phyloP scores from a whole-genome alignment of 495 filamentous ascomycete species.

The Aspergillus sparsus region DNA sequence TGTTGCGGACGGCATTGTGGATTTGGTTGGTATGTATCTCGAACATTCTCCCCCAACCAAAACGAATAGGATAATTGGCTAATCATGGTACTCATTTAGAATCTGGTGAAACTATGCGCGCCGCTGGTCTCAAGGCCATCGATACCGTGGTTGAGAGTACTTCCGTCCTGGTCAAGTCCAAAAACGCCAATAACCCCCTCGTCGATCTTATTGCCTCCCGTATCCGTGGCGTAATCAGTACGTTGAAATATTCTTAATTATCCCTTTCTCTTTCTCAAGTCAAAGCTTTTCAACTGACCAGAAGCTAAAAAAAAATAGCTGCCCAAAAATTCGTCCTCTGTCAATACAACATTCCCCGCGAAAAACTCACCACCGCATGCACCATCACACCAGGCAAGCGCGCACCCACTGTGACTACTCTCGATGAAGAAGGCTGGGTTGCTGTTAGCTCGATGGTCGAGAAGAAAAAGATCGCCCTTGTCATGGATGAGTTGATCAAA shows the following conservation, averaged over 20 bases:
- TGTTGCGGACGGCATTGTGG: constrained; percentile 94
- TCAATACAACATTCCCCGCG: constrained; percentile 87
- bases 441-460: constrained; percentile 92
- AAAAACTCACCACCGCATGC: constrained; percentile 63
- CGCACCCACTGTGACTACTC: constrained; percentile 82
- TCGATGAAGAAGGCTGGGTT: constrained; percentile 91
- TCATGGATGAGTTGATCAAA: constrained; percentile 84
- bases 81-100: constrained; percentile 51
- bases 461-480: constrained; percentile 81
- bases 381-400: constrained; percentile 92
- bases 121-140: constrained; percentile 93
- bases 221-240: constrained; percentile 89
- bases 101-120: constrained; percentile 98
- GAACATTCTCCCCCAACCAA: constrained; percentile 1
- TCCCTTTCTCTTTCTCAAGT: not conserved
- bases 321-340: constrained; percentile 93
- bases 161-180: constrained; percentile 90
- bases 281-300: too few species aligned
- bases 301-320: constrained; percentile 40
- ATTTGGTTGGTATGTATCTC: constrained; percentile 75
- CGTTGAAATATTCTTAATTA: constrained; percentile 24
- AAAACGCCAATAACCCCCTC: constrained; percentile 75
- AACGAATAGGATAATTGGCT: too few species aligned
- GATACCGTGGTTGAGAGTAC: constrained; percentile 86
- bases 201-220: constrained; percentile 79